phyloP scores from a whole-genome alignment of 352 stramenopile genomes.

The Aphanomyces cochlioides region DNA sequence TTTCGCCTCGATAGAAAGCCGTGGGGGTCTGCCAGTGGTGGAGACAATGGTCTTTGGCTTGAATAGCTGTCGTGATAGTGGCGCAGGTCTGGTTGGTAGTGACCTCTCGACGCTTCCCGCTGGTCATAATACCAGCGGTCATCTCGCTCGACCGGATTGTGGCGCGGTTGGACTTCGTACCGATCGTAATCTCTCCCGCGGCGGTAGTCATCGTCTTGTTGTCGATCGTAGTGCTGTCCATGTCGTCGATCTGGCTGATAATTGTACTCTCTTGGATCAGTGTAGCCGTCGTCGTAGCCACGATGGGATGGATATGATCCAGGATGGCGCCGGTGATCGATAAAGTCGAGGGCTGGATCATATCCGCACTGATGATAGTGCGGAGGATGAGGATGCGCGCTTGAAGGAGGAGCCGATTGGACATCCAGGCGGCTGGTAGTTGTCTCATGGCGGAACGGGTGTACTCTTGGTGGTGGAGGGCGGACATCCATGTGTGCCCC shows the following conservation, averaged over 20 bases:
- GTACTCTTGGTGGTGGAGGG: neutral
- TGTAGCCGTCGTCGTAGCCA: neutral
- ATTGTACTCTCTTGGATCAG: neutral
- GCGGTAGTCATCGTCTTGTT: neutral
- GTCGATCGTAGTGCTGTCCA: neutral
- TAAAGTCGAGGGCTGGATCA: constrained; percentile 11
- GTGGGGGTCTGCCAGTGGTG: constrained; percentile 5
- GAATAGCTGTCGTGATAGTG: neutral
- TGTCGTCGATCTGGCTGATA: neutral
- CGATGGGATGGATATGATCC: neutral
- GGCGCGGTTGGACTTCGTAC: neutral
- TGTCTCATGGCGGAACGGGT: constrained; percentile 4
- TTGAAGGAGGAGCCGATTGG: neutral
- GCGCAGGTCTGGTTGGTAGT: neutral
- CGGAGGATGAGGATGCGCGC: neutral
- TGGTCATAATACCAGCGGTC: neutral
- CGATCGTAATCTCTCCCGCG: neutral
- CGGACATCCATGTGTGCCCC: neutral
- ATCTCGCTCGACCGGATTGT: neutral
- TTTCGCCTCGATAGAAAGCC: constrained; percentile 5
- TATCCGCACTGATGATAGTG: neutral
- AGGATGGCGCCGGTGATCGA: neutral
- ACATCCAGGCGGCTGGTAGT: neutral
- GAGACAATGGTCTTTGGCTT: neutral
- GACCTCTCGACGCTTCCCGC: too few relatives aligned